Evolutionary conservation across 192 early-diverging fungal genomes (phyloP), one percentile per base, ranked within the genome.

Genomic region (Jimgerdemannia flammicorona): DNA sequence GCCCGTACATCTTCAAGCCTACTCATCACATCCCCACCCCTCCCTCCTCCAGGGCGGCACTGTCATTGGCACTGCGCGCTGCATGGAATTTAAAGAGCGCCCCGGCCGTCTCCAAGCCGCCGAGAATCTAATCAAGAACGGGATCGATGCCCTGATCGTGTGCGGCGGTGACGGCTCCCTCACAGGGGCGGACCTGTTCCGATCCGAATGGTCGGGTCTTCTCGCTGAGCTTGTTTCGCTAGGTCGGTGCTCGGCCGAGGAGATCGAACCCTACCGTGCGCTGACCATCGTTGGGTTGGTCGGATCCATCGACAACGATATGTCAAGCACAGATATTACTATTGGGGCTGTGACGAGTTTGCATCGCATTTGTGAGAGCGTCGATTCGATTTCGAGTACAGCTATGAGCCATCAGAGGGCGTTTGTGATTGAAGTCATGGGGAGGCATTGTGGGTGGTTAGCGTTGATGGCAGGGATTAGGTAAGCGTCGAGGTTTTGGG

Each of bases 361-460:
- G 63, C 94, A 96, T 75, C 90, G 97, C 49, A 97, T 99, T 77
- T 99, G 97, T 82, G 97, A 99, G 78, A 89, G 91, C 54, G 91
- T 99, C 3, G 97, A 99, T 78, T 92, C 94, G 0, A 93, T 99
- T 64, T 89, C 91, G 2, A 94, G 94, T 54, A 99, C 97, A 3
- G 97, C 97, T 0, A 87, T 90, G 59, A 96, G 94, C 79, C 97
- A 99, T 79, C 94, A 94, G 70, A 93, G 97, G 68, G 97, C 97
- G 7, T 99, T 99, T 78, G 95, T 99, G 11, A 90, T 99, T 44
- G 97, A 99, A 75, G 97, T 99, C 44, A 99, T 99, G 97, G 97
- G 96, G 9, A 90, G 97, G 64, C 95, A 98, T 78, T 99, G 97
- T 79, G 97, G 97, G 19, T 99, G 97, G 97, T 81, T 96, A 43